Evolutionary conservation across 306 rosid species (phyloP).

Genomic region (Ormosia emarginata): DNA sequence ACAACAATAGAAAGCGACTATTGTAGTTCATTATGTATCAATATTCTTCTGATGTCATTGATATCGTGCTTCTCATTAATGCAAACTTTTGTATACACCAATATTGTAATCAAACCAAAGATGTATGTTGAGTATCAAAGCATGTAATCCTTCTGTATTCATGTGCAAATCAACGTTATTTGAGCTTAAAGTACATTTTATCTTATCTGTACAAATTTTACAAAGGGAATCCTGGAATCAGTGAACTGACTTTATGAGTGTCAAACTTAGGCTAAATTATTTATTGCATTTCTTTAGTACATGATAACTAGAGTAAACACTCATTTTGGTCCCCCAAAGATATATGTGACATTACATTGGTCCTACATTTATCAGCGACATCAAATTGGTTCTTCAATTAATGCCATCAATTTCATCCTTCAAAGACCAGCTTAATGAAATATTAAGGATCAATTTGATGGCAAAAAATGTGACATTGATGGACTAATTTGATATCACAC

Average conservation of each 20-base stretch:
- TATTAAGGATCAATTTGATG: background rate
- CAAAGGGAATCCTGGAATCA: background rate
- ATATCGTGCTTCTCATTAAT: background rate
- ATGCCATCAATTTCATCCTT: background rate
- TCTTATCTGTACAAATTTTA: background rate
- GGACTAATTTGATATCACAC: too few relatives aligned
- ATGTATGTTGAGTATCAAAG: constrained; percentile 4
- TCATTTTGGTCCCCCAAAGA: background rate
- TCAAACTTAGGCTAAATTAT: background rate
- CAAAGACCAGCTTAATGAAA: background rate
- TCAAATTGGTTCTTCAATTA: too few relatives aligned
- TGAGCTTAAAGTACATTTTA: background rate
- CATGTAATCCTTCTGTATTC: constrained; percentile 20
- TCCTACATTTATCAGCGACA: background rate
- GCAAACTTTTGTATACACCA: constrained; percentile 3
- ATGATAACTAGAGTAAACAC: background rate
- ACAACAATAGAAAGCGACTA: background rate
- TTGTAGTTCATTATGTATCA: background rate
- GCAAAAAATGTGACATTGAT: too few relatives aligned
- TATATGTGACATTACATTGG: background rate
- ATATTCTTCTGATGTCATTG: constrained; percentile 22
- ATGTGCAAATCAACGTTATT: background rate
- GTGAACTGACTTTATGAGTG: background rate
- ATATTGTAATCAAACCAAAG: constrained; percentile 5
- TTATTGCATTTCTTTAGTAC: background rate